Percentiles rank a stretch among this genome's conserved stretches.
phyloP scores from a whole-genome alignment of 1,284 basidiomycete genomes.

The Puccinia hordei region DNA sequence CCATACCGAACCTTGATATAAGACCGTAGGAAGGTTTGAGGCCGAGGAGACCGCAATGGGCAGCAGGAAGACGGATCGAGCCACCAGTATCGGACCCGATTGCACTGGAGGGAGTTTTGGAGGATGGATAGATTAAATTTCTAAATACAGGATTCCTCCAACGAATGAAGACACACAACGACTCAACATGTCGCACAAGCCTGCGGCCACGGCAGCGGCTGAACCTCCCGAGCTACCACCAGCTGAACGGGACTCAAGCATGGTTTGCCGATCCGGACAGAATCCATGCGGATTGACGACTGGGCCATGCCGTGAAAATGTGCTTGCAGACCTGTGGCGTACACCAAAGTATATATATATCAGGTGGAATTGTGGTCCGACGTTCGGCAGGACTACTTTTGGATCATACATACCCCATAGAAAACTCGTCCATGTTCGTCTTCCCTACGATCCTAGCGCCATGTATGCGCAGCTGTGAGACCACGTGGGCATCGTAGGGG shows the following conservation, averaged over 20 bases:
- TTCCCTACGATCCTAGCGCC: conserved; percentile 81
- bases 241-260: conserved; percentile 62
- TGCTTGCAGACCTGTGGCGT: conserved; percentile 69
- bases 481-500: conserved; percentile 85
- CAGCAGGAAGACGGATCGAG: conserved; percentile 85
- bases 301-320: conserved; percentile 71
- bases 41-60: conserved; percentile 88
- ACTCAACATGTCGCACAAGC: conserved; percentile 75
- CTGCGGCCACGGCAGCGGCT: conserved; percentile 76
- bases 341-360: neutral
- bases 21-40: conserved; percentile 94
- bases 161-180: neutral
- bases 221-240: conserved; percentile 80
- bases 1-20: conserved; percentile 84
- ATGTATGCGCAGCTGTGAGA: conserved; percentile 66
- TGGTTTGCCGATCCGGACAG: conserved; percentile 59
- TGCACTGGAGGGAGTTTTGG: conserved; percentile 65
- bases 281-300: conserved; percentile 73
- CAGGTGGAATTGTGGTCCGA: conserved; percentile 53
- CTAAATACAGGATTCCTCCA: neutral
- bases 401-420: conserved; percentile 75
- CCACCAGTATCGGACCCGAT: conserved; percentile 94
- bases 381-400: neutral
- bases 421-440: conserved; percentile 96
- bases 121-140: neutral